Evolutionary conservation across 148 eudicot genomes (phyloP), one percentile per base, ranked within the genome.

Genomic region (Chenopodium album): DNA sequence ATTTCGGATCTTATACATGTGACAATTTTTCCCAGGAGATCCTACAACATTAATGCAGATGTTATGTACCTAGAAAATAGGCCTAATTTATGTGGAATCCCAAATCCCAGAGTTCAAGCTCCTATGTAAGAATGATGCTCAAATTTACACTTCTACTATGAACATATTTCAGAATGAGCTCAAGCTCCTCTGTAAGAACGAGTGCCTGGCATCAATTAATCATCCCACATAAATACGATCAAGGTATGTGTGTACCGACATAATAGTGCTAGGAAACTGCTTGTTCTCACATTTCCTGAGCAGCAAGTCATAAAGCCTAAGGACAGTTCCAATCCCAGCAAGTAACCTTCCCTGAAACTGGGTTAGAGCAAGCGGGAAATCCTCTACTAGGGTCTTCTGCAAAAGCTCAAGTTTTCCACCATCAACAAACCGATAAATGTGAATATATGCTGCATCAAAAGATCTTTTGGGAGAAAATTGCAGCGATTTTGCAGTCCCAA

Each of bases 251-350:
- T 96, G 95, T 28, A 96, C 88, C 13, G 98, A 85, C n/a, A 85
- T 83, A 79, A 96, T 96, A 16, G 94, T 84, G 84, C 90, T 96
- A 3, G 99, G 99, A 78, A 96, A 96, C 83, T 94, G 78, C 89
- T 96, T 96, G 85, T 96, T 96, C 93, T 96, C 99, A 86, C 99
- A 96, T 84, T 96, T 96, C 68, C 98, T 89, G 16, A 96, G 98
- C 90, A 96, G 84, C 78, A 96, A 86, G 84, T 96, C 98, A 85
- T 96, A 96, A 79, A 96, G 80, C 86, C 99, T 87, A 66, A 96
- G 98, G 11, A 94, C 90, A 10, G 95, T 82, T 79, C 99, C 99
- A 34, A 96, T 88, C 64, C 99, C 99, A 79, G 99, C 95, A 31
- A 96, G 93, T 76, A 96, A 80, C 81, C 98, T 90, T 75, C 99